A percentile compares a stretch with the other conserved stretches of the same genome.
Conservation (phyloP, 73 alveolate genomes). For the Stentor roeselii region DNA sequence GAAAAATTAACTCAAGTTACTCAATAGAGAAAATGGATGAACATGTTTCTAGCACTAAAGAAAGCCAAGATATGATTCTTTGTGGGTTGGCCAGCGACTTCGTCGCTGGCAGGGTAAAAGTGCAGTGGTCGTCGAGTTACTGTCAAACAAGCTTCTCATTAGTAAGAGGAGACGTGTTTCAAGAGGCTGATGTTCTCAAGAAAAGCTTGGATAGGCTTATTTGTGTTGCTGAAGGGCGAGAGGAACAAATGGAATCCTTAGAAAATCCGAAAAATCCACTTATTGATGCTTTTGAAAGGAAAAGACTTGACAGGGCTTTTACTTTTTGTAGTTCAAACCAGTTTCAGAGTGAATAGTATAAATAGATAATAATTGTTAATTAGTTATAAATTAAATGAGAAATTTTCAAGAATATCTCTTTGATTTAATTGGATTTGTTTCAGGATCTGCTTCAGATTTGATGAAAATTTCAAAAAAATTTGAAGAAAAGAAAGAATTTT, state of each 20-base stretch:
- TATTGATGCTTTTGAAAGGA: not conserved
- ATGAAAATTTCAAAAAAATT: too few species aligned
- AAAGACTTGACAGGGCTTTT: not conserved
- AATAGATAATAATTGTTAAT: too few species aligned
- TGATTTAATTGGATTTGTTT: too few species aligned
- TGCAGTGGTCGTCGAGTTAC: not conserved
- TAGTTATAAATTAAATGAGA: too few species aligned
- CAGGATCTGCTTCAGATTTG: too few species aligned
- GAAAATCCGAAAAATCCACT: not conserved
- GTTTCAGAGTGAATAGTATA: too few species aligned
- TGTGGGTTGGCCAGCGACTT: not conserved
- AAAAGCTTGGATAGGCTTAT: not conserved
- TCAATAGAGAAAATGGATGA: not conserved
- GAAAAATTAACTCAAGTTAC: not conserved
- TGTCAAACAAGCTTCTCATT: not conserved
- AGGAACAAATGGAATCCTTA: not conserved
- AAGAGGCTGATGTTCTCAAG: not conserved
- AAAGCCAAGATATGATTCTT: not conserved
- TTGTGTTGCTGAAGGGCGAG: not conserved
- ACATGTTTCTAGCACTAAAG: not conserved
- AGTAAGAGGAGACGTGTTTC: slow-evolving; percentile 1
- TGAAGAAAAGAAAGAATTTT: too few species aligned
- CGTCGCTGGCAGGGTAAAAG: not conserved
- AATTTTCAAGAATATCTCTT: too few species aligned
- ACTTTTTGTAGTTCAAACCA: too few species aligned